Base-by-base conservation (phyloP, 805 yeast genomes). In the Saturnispora ahearnii region DNA sequence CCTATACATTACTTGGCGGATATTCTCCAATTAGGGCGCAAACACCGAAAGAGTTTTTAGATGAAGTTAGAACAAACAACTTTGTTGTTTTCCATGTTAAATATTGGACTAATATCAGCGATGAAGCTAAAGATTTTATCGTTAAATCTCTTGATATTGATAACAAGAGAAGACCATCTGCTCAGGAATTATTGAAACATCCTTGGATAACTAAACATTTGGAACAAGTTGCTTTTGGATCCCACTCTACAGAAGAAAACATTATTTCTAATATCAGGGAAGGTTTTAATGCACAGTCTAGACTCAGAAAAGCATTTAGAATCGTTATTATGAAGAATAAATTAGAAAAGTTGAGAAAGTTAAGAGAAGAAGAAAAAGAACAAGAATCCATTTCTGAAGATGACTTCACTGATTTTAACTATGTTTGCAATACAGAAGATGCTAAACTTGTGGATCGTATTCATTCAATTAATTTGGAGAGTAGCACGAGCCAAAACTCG, bases 11-110 rank as follows among this genome's bases (percentile, higher is more conserved):
- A 43, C 72, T 91, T 42, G 88, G 93, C 57, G 99, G 99, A 0
- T 88, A 89, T 63, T 84, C 95, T 5, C 96, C 98, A 3, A 88
- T 91, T 66, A 70, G 90, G 46, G 80, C 96, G 0, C 96, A 90
- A 61, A 82, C 79, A 44, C 87, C 85, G 1, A 77, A 74, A 49
- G 95, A 86, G 49, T 91, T 93, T 62, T 67, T 91, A 44, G 78
- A 77, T 41, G 98, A 91, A 63, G 93, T 87, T 50, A 65, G 77
- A 58, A 81, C 82, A 42, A 81, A 81, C 53, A 74, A 74, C 48
- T 87, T 87, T 5, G 89, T 91, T n/a, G 75, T 80, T 4, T 91
- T 91, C 71, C 96, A 89, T 63, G 78, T 79, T 29, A 85, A 81
- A 54, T 88, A 89, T 70, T 93, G 98, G 98, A 74, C 74, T 51